These are phyloP conservation scores for Beauveria australis DNA, from an alignment of 2,329 filamentous ascomycete genomes.

Conservation along the genomic window DNA sequence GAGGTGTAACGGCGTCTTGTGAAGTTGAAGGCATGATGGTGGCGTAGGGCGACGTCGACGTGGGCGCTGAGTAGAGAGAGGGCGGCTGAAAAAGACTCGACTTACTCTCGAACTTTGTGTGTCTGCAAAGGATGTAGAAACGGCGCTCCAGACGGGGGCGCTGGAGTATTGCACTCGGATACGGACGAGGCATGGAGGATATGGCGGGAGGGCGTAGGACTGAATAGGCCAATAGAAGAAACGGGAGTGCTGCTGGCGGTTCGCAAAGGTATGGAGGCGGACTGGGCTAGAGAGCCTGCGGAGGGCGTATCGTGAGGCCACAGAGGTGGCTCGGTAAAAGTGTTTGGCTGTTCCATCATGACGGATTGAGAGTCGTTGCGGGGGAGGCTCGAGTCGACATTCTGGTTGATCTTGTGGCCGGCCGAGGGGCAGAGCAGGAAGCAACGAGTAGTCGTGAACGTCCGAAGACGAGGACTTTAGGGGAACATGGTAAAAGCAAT, in stretches of 20 bases:
- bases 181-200: constrained; percentile 31
- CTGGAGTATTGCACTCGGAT: constrained; percentile 48
- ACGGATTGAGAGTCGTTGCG: constrained; percentile 13
- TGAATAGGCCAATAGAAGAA: constrained; percentile 56
- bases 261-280: constrained; percentile 34
- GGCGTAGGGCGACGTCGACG: constrained; percentile 1
- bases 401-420: constrained; percentile 3
- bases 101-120: constrained; percentile 70
- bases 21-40: background rate
- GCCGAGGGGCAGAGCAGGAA: constrained; percentile 3
- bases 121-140: constrained; percentile 64
- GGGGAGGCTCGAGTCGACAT: constrained; percentile 7
- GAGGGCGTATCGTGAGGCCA: constrained; percentile 2
- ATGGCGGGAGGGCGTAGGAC: constrained; percentile 37
- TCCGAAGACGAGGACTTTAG: constrained; percentile 10
- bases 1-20: background rate
- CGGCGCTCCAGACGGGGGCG: constrained; percentile 43
- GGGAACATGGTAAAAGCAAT: background rate
- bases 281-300: constrained; percentile 20
- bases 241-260: constrained; percentile 49
- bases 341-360: constrained; percentile 13
- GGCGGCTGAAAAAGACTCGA: constrained; percentile 17
- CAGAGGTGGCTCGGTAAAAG: constrained; percentile 5
- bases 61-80: constrained; percentile 1
- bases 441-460: constrained; percentile 3